A percentile compares a stretch with the other conserved stretches of the same genome.
Conservation (phyloP, 768 basidiomycete genomes). For the Vararia minispora region DNA sequence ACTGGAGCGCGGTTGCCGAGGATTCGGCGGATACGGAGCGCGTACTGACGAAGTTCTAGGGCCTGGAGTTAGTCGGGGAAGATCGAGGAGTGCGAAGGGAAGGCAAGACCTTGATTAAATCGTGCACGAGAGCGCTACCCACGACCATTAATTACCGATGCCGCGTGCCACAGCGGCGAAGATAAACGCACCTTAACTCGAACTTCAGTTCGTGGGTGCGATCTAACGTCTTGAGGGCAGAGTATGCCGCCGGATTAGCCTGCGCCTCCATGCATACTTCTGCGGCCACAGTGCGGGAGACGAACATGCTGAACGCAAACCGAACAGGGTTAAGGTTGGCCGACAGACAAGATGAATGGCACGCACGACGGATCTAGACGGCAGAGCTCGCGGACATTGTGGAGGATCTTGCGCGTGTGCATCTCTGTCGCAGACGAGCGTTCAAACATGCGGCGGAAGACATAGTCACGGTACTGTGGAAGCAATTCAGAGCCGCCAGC, state of each 20-base stretch:
- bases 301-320: conserved; percentile 50
- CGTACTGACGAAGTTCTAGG: conserved; percentile 57
- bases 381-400: conserved; percentile 62
- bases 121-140: conserved; percentile 43
- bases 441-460: conserved; percentile 84
- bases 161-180: background rate
- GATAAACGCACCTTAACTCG: conserved; percentile 43
- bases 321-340: conserved; percentile 3
- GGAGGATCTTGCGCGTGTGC: conserved; percentile 49
- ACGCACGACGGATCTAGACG: conserved; percentile 56
- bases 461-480: conserved; percentile 65
- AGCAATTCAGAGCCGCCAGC: conserved; percentile 5
- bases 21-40: conserved; percentile 45
- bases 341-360: conserved; percentile 1
- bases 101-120: conserved; percentile 50
- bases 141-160: background rate
- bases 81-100: background rate
- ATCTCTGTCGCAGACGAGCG: conserved; percentile 40
- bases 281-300: conserved; percentile 73
- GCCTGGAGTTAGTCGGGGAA: background rate
- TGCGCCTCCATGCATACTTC: conserved; percentile 78
- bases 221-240: conserved; percentile 56
- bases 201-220: conserved; percentile 57
- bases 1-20: conserved; percentile 43
- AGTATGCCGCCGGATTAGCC: conserved; percentile 56